A percentile compares a stretch with the other conserved stretches of the same genome.
These are phyloP conservation scores for Metarhizium brunneum DNA, from an alignment of 2,329 filamentous ascomycete genomes.

Conservation along the genomic window DNA sequence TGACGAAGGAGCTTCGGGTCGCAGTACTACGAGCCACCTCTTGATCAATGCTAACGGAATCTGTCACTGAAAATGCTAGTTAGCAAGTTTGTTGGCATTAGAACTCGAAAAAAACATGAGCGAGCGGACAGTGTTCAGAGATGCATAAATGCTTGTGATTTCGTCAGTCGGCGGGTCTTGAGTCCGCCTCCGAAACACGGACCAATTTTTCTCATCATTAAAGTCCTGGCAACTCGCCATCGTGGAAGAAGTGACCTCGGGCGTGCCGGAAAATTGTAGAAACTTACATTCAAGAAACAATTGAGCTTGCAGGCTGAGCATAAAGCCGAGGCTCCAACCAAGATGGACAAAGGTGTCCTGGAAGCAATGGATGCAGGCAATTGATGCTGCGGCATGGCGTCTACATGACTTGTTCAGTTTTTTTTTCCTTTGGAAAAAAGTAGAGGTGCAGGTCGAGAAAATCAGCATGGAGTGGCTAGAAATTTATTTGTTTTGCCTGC, in stretches of 20 bases:
- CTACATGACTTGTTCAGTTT: neutral
- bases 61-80: neutral
- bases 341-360: neutral
- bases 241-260: neutral
- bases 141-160: slow-evolving; percentile 63
- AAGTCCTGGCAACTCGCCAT: slow-evolving; percentile 5
- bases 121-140: slow-evolving; percentile 46
- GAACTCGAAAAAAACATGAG: neutral
- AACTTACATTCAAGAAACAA: slow-evolving; percentile 1
- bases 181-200: slow-evolving; percentile 90
- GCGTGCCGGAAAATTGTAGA: neutral
- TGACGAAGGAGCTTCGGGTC: neutral
- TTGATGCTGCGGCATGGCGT: neutral
- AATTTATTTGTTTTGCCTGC: slow-evolving; percentile 3
- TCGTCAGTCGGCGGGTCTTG: slow-evolving; percentile 86
- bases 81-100: neutral
- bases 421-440: too few species aligned
- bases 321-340: neutral
- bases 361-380: neutral
- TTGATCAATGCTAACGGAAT: neutral
- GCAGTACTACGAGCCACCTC: neutral
- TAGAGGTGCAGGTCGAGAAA: neutral
- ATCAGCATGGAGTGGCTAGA: neutral
- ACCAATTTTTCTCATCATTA: slow-evolving; percentile 79
- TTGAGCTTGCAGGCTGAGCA: neutral